phyloP scores from a whole-genome alignment of 192 early-diverging fungal genomes.

The Powellomyces hirtus region DNA sequence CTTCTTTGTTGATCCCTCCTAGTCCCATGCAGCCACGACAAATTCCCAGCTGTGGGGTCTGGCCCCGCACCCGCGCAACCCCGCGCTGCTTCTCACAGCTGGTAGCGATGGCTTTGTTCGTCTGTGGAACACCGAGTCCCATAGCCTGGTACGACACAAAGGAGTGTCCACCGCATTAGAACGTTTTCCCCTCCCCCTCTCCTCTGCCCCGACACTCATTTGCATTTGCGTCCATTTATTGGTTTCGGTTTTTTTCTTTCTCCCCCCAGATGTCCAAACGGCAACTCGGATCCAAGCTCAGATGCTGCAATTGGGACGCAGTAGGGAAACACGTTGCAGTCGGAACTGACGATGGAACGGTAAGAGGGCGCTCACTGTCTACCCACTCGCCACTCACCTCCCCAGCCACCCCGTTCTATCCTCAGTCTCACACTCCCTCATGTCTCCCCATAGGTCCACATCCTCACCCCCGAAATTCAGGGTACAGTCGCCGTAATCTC shows the following conservation, averaged over 20 bases:
- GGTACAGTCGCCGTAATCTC: slow-evolving; percentile 13
- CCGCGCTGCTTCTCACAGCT: slow-evolving; percentile 16
- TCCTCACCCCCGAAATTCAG: slow-evolving; percentile 26
- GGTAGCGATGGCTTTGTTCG: slow-evolving; percentile 30
- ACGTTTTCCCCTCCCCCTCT: too few species aligned
- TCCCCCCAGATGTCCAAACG: not conserved
- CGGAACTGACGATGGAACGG: slow-evolving; percentile 33
- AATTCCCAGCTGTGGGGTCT: slow-evolving; percentile 34
- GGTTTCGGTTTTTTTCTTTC: too few species aligned
- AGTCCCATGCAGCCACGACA: slow-evolving; percentile 2
- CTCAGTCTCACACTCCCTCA: not conserved
- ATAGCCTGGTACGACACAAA: not conserved
- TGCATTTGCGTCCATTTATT: too few species aligned
- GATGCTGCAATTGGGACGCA: slow-evolving; percentile 23
- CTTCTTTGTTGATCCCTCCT: too few species aligned
- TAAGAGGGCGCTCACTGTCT: too few species aligned
- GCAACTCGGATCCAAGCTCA: slow-evolving; percentile 9
- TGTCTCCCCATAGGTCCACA: slow-evolving; percentile 10
- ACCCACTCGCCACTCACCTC: not conserved
- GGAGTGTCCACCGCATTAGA: not conserved
- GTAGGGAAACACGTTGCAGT: slow-evolving; percentile 21
- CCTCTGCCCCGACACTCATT: too few species aligned
- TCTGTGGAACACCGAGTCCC: slow-evolving; percentile 22
- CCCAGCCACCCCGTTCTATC: not conserved
- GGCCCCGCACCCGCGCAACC: slow-evolving; percentile 30